Conservation (phyloP, 495 filamentous ascomycete species). For the Staphylotrichum longicolle region DNA sequence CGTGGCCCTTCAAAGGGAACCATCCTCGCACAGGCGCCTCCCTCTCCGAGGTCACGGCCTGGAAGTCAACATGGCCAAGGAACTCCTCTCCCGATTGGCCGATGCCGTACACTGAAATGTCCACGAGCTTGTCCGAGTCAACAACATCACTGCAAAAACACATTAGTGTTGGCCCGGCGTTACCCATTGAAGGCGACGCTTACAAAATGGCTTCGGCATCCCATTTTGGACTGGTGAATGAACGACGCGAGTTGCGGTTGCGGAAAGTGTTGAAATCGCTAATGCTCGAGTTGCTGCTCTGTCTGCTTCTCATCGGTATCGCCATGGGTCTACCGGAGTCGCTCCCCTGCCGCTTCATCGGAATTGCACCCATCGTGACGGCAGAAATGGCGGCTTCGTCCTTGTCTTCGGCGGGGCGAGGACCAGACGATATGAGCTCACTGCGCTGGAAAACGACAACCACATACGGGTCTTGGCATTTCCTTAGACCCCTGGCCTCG, state of each 20-base stretch:
- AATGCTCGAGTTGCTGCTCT: constrained; percentile 88
- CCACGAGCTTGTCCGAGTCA: constrained; percentile 85
- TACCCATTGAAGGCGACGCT: constrained; percentile 35
- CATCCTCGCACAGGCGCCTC: constrained; percentile 76
- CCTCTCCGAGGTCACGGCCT: constrained; percentile 59
- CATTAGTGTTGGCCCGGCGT: constrained; percentile 33
- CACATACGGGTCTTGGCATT: constrained; percentile 85
- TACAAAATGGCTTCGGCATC: constrained; percentile 95
- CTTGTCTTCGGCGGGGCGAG: constrained; percentile 54
- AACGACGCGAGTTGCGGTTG: constrained; percentile 50
- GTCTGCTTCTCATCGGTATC: constrained; percentile 92
- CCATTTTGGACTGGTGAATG: constrained; percentile 89
- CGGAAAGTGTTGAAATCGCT: constrained; percentile 69
- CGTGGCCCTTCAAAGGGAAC: constrained; percentile 72
- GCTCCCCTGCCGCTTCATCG: constrained; percentile 65
- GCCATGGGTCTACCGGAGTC: constrained; percentile 81
- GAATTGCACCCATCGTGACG: constrained; percentile 52
- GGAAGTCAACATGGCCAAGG: constrained; percentile 81
- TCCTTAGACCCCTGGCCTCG: constrained; percentile 77
- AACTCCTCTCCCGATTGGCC: constrained; percentile 78
- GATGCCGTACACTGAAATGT: constrained; percentile 91
- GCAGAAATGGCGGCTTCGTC: constrained; percentile 43
- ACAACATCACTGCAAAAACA: constrained; percentile 73
- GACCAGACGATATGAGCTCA: constrained; percentile 89
- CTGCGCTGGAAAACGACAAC: constrained; percentile 96